Base-by-base conservation (phyloP, 1,139 yeast genomes). In the Pichia sorboxylosa region DNA sequence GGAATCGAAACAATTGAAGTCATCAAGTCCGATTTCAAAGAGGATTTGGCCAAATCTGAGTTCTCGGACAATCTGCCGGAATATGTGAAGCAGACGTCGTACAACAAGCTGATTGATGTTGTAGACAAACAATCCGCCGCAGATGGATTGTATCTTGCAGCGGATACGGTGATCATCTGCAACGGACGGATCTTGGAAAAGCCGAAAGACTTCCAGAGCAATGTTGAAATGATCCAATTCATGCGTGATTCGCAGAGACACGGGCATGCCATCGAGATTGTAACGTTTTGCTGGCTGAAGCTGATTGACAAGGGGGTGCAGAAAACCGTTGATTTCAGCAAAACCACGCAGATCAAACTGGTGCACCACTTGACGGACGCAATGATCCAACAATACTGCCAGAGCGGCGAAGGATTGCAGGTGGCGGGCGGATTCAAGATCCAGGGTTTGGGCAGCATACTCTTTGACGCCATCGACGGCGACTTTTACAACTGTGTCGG, bases 381-480 rank as follows among this genome's bases (percentile, higher is more conserved):
- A 13, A 57, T 76, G 24, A 51, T 87, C 3, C 47, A 65, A 24
- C 61, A 63, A 13, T 90, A 87, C 52, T 76, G 82, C 9, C 65
- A 64, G 1, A 59, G 75, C 3, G 79, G 69, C 18, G 97, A 87
- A 52, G 98, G 92, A 0, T 40, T 64, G 5, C 66, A 69, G 27
- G 96, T 82, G 1, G 96, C 97, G 1, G 98, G 96, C 6, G 98
- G 98, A 1, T 85, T 84, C 58, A 78, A 77, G 46, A 78, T 79
- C 39, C 97, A 90, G 54, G 82, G 76, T 2, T 51, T 52, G 13
- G 87, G 90, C 1, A 78, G 82, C 4, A 48, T 77, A 28, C 57
- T 90, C 38, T 71, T 90, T 42, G 57, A 63, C 25, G 55, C 58
- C 13, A 68, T 85, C 13, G 63, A 63, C 2, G 98, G 98, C 1